Evolutionary conservation across 768 basidiomycete genomes (phyloP).

Genomic region (Hortiboletus flavorubellus): DNA sequence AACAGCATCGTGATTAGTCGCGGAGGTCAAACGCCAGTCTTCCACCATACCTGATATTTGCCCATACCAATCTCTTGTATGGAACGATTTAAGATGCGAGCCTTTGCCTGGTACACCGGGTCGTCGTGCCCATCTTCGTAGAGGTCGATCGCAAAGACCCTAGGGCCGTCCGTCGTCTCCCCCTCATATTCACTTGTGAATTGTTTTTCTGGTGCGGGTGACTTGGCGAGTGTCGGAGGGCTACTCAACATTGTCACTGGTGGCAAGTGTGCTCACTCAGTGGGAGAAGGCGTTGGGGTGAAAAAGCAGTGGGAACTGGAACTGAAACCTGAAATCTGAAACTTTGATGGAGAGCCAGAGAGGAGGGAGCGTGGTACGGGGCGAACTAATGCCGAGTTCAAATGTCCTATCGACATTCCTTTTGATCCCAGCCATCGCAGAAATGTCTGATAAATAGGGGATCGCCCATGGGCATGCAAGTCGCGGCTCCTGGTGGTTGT

Average conservation of each 20-base stretch:
- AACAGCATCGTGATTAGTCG: background rate
- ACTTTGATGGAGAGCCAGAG: background rate
- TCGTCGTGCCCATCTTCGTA: constrained; percentile 38
- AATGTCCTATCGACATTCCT: too few relatives aligned
- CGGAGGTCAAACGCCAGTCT: too few relatives aligned
- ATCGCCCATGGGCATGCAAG: too few relatives aligned
- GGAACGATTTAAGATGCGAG: constrained; percentile 42
- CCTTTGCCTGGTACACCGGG: constrained; percentile 49
- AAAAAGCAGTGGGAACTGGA: background rate
- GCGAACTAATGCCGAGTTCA: too few relatives aligned
- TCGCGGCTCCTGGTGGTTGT: too few relatives aligned
- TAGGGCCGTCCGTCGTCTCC: background rate
- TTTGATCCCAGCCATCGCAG: too few relatives aligned
- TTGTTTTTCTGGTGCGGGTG: background rate
- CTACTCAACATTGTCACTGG: background rate
- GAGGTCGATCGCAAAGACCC: constrained; percentile 20
- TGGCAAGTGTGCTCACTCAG: background rate
- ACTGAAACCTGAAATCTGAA: background rate
- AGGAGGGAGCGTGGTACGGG: too few relatives aligned
- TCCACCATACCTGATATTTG: constrained; percentile 42
- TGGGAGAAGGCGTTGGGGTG: background rate
- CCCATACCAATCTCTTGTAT: constrained; percentile 58
- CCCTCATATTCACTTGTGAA: background rate
- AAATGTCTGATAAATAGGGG: too few relatives aligned
- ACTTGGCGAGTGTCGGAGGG: background rate